Evolutionary conservation across 2,329 filamentous ascomycete genomes (phyloP), one percentile per base, ranked within the genome.

Genomic region (Cordyceps militaris): DNA sequence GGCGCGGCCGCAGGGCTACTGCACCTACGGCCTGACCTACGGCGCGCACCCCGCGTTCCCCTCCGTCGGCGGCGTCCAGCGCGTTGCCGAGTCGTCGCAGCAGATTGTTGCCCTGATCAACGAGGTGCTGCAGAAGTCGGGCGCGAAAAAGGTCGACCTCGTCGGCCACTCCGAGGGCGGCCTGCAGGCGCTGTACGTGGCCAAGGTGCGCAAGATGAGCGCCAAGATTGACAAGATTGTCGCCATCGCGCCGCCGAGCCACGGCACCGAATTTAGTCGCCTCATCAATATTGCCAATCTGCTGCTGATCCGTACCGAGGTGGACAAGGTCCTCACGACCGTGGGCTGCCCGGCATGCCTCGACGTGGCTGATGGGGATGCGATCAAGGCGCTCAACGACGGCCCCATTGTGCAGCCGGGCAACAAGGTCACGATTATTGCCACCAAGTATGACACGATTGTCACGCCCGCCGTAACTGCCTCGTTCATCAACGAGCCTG

Each of bases 161-260:
- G 60, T 64, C 36, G 63, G 63, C 36, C 63, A 65, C 52, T 63
- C 61, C 23, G 63, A 65, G 43, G 63, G 63, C 14, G 63, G 51
- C n/a, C 57, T 65, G 21, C 63, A 62, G 43, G 23, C 61, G 5
- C 56, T 65, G n/a, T 65, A 64, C 58, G 59, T 51, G n/a, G 28
- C 63, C 53, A 64, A 63, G 47, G 59, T 64, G 43, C n/a, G 21
- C 2, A 59, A 56, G 30, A 55, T 63, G 16, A 52, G 59, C 2
- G 19, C 32, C 14, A 34, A 59, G 38, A 53, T 64, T 30, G 61
- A 63, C 50, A 50, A 56, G 38, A 59, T 64, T 46, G 58, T 65
- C n/a, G 61, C 60, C n/a, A 34, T 59, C 6, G 57, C 57, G 34
- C 57, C 57, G 10, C 56, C 62, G 6, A 63, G 59, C 2, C 63